phyloP scores from a whole-genome alignment of 2,329 filamentous ascomycete genomes.

The Hymenoscyphus scutula region DNA sequence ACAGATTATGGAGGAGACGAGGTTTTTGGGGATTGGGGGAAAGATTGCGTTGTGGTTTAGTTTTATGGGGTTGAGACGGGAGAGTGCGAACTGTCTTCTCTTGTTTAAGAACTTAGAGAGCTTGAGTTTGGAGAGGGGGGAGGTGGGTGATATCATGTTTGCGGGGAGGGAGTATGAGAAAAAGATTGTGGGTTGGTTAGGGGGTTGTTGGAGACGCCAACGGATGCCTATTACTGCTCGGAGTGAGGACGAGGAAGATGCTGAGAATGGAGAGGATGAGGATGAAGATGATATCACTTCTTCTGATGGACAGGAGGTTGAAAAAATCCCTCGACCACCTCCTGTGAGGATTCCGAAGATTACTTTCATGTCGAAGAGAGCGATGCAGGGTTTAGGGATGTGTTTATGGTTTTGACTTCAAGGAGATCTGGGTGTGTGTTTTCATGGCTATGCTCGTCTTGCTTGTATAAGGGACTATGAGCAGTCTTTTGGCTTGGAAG shows the following conservation, averaged over 20 bases:
- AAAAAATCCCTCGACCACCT: background rate
- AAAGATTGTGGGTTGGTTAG: background rate
- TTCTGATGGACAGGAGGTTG: background rate
- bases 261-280: background rate
- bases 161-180: background rate
- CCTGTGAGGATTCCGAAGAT: background rate
- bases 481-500: too few species aligned
- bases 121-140: background rate
- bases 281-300: background rate
- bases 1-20: background rate
- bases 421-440: too few species aligned
- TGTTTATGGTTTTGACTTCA: background rate
- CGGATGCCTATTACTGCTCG: background rate
- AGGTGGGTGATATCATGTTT: background rate
- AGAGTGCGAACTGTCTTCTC: background rate
- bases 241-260: background rate
- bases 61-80: background rate
- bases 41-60: conserved; percentile 1
- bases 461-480: too few species aligned
- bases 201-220: background rate
- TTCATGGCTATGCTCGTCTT: too few species aligned
- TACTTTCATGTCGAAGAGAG: background rate
- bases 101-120: conserved; percentile 4
- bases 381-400: conserved; percentile 7
- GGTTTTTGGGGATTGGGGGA: background rate